Evolutionary conservation across 1,284 basidiomycete genomes (phyloP), one percentile per base, ranked within the genome.

Genomic region (Macrocystidia cucumis): DNA sequence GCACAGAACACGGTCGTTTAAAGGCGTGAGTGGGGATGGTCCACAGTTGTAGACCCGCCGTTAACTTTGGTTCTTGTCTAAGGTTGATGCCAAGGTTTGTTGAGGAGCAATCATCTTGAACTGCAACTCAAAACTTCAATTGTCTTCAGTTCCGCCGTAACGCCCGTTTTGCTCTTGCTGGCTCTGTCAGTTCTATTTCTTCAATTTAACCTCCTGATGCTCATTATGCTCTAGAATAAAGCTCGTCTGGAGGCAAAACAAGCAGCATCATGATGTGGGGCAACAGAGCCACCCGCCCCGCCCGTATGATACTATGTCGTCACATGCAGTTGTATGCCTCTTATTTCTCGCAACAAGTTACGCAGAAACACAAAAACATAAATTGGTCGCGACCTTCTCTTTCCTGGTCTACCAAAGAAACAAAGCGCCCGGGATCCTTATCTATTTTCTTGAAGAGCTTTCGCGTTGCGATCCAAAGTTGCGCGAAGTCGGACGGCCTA

Each of bases 11-110:
- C 77, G 84, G 47, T 93, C 89, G 40, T 60, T 91, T 70, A 91
- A 83, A 70, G 93, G 93, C 76, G 95, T 91, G 72, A 48, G 84
- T 82, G 14, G n/a, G n/a, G n/a, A n/a, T n/a, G n/a, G n/a, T n/a
- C n/a, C n/a, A n/a, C n/a, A n/a, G n/a, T n/a, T n/a, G n/a, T n/a
- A n/a, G n/a, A n/a, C n/a, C n/a, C n/a, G n/a, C n/a, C n/a, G n/a
- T n/a, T n/a, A n/a, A n/a, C n/a, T n/a, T n/a, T 24, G 18, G 2
- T 38, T 29, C 13, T 43, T 18, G 29, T 18, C 5, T 2, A 49
- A 91, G 88, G 78, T 91, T 55, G 90, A 92, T 56, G 63, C 85
- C 47, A 93, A 92, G 77, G 85, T 85, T 54, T 49, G 65, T 50
- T 54, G 29, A 24, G 39, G 20, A 14, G 24, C 32, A 21, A 31